Evolutionary conservation across 768 basidiomycete species (phyloP).

Genomic region (Favolaschia claudopus): DNA sequence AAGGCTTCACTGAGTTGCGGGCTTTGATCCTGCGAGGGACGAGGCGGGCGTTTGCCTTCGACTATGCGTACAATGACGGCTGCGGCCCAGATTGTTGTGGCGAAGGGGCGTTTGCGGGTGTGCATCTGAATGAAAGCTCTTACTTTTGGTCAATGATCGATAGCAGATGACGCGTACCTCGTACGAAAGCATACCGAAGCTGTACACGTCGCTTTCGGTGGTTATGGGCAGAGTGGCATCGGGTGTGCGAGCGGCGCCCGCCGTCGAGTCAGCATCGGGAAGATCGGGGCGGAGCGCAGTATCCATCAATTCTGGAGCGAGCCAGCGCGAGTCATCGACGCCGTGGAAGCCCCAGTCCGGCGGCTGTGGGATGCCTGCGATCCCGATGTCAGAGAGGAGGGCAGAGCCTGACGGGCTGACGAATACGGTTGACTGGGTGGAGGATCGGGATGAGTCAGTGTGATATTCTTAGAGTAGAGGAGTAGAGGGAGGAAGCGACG

Average conservation of each 20-base stretch:
- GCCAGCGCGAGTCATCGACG: conserved; percentile 36
- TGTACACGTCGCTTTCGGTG: conserved; percentile 37
- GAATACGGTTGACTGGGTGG: conserved; percentile 45
- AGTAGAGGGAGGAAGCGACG: conserved; percentile 19
- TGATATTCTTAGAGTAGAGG: background rate
- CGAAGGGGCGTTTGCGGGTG: conserved; percentile 17
- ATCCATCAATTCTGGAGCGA: conserved; percentile 39
- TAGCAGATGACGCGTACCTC: conserved; percentile 30
- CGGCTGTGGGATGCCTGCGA: conserved; percentile 41
- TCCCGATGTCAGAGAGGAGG: conserved; percentile 42
- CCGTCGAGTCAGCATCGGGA: conserved; percentile 3
- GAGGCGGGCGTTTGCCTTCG: background rate
- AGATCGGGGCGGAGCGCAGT: conserved; percentile 1
- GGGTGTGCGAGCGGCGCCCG: conserved; percentile 1
- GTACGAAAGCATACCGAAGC: conserved; percentile 40
- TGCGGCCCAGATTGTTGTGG: conserved; percentile 7
- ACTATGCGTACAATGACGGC: conserved; percentile 13
- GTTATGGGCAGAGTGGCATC: conserved; percentile 5
- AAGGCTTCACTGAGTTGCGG: conserved; percentile 11
- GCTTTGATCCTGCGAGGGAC: background rate
- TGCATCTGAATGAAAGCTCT: conserved; percentile 1
- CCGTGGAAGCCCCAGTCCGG: conserved; percentile 33
- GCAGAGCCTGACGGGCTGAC: conserved; percentile 40
- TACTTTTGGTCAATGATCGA: background rate
- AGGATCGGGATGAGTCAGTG: background rate